Conservation (phyloP, 2,329 filamentous ascomycete species). For the Colletotrichum sp. region DNA sequence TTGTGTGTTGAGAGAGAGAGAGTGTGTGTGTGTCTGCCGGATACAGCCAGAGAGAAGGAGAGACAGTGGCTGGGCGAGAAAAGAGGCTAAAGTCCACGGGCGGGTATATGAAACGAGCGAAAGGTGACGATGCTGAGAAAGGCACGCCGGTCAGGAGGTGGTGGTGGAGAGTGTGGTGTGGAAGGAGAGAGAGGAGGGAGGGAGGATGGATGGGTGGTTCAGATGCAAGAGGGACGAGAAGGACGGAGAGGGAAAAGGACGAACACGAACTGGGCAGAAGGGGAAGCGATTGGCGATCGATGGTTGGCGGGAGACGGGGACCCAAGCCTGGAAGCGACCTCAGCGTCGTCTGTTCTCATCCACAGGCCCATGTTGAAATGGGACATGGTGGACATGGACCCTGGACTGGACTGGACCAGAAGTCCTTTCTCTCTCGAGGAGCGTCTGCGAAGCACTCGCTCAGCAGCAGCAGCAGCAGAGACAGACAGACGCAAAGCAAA, state of each 20-base stretch:
- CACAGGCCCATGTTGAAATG: slow-evolving; percentile 5
- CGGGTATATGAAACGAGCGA: slow-evolving; percentile 31
- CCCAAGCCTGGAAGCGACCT: slow-evolving; percentile 20
- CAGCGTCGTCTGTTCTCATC: slow-evolving; percentile 19
- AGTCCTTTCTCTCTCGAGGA: background rate
- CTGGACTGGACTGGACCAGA: background rate
- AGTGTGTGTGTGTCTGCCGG: slow-evolving; percentile 11
- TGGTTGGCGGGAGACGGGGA: slow-evolving; percentile 22
- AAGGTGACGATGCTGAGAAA: slow-evolving; percentile 23
- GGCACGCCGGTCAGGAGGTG: slow-evolving; percentile 23
- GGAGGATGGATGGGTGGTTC: slow-evolving; percentile 1
- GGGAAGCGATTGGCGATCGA: slow-evolving; percentile 23
- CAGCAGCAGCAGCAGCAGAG: background rate
- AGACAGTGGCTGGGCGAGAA: slow-evolving; percentile 22
- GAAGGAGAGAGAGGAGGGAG: slow-evolving; percentile 9
- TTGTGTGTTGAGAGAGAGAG: background rate
- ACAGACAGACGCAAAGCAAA: background rate
- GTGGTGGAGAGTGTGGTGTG: slow-evolving; percentile 10
- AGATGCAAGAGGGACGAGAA: slow-evolving; percentile 4
- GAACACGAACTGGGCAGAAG: slow-evolving; percentile 19
- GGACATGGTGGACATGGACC: slow-evolving; percentile 5
- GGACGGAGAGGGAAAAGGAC: slow-evolving; percentile 18
- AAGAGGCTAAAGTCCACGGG: slow-evolving; percentile 22
- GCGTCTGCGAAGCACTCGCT: background rate
- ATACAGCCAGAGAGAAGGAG: slow-evolving; percentile 23